Conservation (phyloP, 2,329 filamentous ascomycete species). For the Aureobasidium sp. region DNA sequence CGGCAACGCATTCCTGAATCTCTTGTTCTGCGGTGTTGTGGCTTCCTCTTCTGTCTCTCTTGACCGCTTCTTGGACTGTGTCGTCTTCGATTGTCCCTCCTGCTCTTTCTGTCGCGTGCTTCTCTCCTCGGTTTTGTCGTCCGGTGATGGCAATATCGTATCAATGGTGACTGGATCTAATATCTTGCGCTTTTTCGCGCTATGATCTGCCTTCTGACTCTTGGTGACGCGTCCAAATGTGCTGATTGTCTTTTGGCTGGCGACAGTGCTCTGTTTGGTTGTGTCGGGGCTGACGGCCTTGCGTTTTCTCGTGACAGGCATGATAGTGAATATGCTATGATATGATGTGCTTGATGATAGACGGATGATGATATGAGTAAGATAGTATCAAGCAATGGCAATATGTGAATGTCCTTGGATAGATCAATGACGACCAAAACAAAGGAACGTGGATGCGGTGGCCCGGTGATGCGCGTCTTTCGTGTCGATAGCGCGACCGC, state of each 20-base stretch:
- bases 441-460: neutral
- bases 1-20: conserved; percentile 26
- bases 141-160: neutral
- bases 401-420: neutral
- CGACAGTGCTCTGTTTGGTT: neutral
- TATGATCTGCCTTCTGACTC: neutral
- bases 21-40: conserved; percentile 27
- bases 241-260: conserved; percentile 8
- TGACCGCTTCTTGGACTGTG: conserved; percentile 15
- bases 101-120: neutral
- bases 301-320: conserved; percentile 16
- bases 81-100: neutral
- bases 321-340: conserved; percentile 9
- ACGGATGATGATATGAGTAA: neutral
- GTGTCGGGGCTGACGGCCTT: conserved; percentile 12
- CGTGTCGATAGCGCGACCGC: neutral
- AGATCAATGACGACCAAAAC: conserved; percentile 1
- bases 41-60: conserved; percentile 15
- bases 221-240: conserved; percentile 14
- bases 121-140: neutral
- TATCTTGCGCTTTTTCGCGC: conserved; percentile 9
- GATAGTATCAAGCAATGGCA: conserved; percentile 6
- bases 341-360: neutral
- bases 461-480: conserved; percentile 13
- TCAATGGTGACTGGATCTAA: neutral